phyloP scores from a whole-genome alignment of 192 early-diverging fungal genomes.

The Dispira simplex region DNA sequence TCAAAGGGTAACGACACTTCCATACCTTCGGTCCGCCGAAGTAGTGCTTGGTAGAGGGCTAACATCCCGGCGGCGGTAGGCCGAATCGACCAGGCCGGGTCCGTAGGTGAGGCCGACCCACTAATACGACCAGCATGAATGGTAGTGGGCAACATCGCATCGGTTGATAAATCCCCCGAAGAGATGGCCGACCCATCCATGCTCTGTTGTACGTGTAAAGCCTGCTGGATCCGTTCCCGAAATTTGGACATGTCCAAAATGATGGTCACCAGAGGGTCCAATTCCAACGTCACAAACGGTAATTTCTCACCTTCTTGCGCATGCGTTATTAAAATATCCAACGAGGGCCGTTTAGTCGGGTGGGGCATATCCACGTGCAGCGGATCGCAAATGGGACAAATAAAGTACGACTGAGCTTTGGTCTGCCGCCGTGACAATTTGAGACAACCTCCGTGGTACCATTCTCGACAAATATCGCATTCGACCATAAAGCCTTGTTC shows the following conservation, averaged over 20 bases:
- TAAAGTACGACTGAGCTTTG: slow-evolving; percentile 24
- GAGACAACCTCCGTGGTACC: slow-evolving; percentile 48
- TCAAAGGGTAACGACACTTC: slow-evolving; percentile 10
- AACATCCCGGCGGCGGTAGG: neutral
- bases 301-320: slow-evolving; percentile 25
- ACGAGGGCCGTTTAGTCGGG: slow-evolving; percentile 17
- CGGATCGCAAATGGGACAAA: slow-evolving; percentile 40
- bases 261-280: slow-evolving; percentile 29
- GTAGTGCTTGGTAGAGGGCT: slow-evolving; percentile 6
- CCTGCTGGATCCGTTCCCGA: slow-evolving; percentile 3
- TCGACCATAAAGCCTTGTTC: slow-evolving; percentile 52
- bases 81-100: neutral
- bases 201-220: neutral
- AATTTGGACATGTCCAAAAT: slow-evolving; percentile 21
- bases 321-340: slow-evolving; percentile 20
- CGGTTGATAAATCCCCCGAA: neutral
- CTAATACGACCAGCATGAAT: too few species aligned
- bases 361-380: slow-evolving; percentile 16
- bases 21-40: slow-evolving; percentile 2
- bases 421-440: slow-evolving; percentile 25
- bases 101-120: neutral
- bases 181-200: neutral
- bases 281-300: slow-evolving; percentile 25
- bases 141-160: neutral
- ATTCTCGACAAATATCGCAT: slow-evolving; percentile 46